A percentile compares a stretch with the other conserved stretches of the same genome.
Conservation (phyloP, 129 eudicot genomes). For the Flaveria trinervia region DNA sequence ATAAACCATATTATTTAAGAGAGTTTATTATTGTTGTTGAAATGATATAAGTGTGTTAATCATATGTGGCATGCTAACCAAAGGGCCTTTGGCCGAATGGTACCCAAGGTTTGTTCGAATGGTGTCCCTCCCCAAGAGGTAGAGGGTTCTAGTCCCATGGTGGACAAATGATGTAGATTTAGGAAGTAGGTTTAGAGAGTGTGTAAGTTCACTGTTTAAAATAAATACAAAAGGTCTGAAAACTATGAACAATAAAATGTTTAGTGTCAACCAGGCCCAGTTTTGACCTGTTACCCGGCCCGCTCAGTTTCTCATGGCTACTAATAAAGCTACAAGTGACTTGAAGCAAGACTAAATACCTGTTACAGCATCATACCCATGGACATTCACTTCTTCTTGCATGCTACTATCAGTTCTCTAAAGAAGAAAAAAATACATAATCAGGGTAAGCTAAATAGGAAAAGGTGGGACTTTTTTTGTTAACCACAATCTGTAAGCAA, state of each 20-base stretch:
- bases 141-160: background rate
- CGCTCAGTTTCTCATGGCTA: background rate
- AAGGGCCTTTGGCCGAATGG: too few relatives aligned
- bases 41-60: background rate
- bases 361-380: constrained; percentile 63
- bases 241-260: background rate
- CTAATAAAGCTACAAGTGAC: constrained; percentile 1
- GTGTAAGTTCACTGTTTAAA: too few relatives aligned
- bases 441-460: constrained; percentile 6
- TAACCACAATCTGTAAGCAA: background rate
- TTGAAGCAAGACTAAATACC: constrained; percentile 45
- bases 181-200: too few relatives aligned
- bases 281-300: background rate
- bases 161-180: background rate
- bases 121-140: too few relatives aligned
- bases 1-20: background rate
- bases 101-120: too few relatives aligned
- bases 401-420: constrained; percentile 65
- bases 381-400: constrained; percentile 72
- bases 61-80: background rate
- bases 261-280: background rate
- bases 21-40: background rate
- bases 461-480: background rate
- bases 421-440: constrained; percentile 19
- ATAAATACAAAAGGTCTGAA: background rate